These are phyloP conservation scores for Ulota crispa DNA, from an alignment of 225 moss, liverwort and hornwort genomes.

Conservation along the genomic window DNA sequence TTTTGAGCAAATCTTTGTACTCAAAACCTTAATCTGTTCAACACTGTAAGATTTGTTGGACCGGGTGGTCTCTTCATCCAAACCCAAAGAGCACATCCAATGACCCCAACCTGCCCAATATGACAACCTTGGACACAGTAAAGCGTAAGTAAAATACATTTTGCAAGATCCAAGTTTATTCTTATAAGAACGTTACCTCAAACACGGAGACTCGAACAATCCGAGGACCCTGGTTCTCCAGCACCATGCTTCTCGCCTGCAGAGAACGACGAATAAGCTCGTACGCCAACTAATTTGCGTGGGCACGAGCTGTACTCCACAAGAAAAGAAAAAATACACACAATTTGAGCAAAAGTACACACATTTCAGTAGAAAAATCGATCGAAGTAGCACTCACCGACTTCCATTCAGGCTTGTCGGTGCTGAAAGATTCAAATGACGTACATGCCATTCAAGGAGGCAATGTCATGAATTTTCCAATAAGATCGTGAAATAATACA, in stretches of 20 bases:
- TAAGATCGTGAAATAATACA: no score
- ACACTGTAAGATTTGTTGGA: no score
- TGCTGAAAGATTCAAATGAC: conserved; percentile 50
- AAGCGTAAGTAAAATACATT: background rate
- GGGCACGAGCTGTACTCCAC: conserved; percentile 4
- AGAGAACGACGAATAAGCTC: conserved; percentile 23
- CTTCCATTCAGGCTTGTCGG: conserved; percentile 93
- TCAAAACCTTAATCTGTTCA: no score
- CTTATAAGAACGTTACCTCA: conserved; percentile 56
- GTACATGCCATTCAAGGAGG: conserved; percentile 30
- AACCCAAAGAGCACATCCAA: no score
- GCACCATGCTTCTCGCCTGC: conserved; percentile 79
- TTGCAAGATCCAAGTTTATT: background rate
- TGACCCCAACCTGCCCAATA: no score
- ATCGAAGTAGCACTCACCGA: conserved; percentile 55
- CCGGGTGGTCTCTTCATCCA: no score
- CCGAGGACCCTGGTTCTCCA: conserved; percentile 86
- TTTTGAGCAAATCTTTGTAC: no score
- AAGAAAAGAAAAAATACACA: background rate
- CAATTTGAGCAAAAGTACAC: background rate
- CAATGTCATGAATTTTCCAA: conserved; percentile 13
- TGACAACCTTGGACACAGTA: no score
- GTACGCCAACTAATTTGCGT: background rate
- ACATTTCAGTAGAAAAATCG: background rate
- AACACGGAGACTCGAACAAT: conserved; percentile 81